Percentiles rank a stretch among this genome's conserved stretches.
These are phyloP conservation scores for Agaricus blazei DNA, from an alignment of 768 basidiomycete genomes.

Conservation along the genomic window DNA sequence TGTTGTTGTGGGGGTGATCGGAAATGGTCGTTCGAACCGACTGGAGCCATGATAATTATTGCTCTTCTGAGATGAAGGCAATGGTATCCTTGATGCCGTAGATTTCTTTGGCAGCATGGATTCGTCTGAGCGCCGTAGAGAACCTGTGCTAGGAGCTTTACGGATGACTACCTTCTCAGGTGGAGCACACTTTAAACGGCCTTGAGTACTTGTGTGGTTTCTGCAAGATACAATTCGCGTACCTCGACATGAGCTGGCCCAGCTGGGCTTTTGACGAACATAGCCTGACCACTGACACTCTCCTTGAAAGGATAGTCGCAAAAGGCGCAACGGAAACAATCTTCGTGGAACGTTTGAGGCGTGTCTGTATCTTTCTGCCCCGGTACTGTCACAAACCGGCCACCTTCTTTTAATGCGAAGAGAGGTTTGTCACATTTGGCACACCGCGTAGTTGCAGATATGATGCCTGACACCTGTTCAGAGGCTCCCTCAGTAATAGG, in stretches of 20 bases:
- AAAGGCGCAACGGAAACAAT: slow-evolving; percentile 70
- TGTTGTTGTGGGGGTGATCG: slow-evolving; percentile 16
- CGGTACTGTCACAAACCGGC: slow-evolving; percentile 70
- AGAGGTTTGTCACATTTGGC: slow-evolving; percentile 55
- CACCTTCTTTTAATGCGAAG: slow-evolving; percentile 51
- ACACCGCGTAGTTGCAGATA: slow-evolving; percentile 43
- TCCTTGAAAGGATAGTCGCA: slow-evolving; percentile 66
- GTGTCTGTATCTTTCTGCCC: slow-evolving; percentile 35
- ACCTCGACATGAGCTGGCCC: slow-evolving; percentile 71
- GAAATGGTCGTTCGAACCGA: slow-evolving; percentile 21
- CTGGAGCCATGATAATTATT: slow-evolving; percentile 20
- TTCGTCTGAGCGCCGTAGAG: slow-evolving; percentile 12
- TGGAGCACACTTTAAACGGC: slow-evolving; percentile 36
- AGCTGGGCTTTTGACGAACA: slow-evolving; percentile 61
- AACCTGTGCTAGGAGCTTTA: slow-evolving; percentile 23
- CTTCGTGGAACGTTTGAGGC: slow-evolving; percentile 63
- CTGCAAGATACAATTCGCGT: slow-evolving; percentile 8
- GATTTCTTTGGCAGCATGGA: slow-evolving; percentile 9
- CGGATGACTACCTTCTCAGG: slow-evolving; percentile 35
- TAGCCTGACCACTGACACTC: slow-evolving; percentile 52
- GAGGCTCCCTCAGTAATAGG: slow-evolving; percentile 12
- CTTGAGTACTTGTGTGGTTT: neutral
- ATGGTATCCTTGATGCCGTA: neutral
- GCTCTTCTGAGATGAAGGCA: slow-evolving; percentile 12
- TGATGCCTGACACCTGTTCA: slow-evolving; percentile 10